Percentiles rank a stretch among this genome's conserved stretches.
Evolutionary conservation across 1,284 basidiomycete species (phyloP).

Genomic region (Irpex lacteus): DNA sequence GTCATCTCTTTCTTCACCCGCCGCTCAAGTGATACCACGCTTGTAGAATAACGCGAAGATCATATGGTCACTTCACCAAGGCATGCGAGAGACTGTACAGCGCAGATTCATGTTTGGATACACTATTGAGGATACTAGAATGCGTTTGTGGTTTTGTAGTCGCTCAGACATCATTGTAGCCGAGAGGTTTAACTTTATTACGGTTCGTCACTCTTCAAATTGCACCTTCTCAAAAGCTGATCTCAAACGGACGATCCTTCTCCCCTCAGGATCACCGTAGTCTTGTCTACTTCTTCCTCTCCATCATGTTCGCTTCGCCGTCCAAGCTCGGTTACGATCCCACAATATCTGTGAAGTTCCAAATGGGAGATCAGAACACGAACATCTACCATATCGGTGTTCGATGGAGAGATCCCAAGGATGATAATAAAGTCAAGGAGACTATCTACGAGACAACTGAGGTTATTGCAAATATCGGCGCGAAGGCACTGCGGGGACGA

Average conservation of each 20-base stretch:
- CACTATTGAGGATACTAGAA: slow-evolving; percentile 7
- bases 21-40: too few species aligned
- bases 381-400: slow-evolving; percentile 3
- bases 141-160: slow-evolving; percentile 10
- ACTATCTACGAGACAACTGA: not conserved
- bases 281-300: slow-evolving; percentile 4
- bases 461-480: not conserved
- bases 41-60: slow-evolving; percentile 9
- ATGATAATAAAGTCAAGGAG: not conserved
- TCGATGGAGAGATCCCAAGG: too few species aligned
- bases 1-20: too few species aligned
- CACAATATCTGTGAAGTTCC: not conserved
- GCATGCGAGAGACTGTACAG: slow-evolving; percentile 7
- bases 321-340: slow-evolving; percentile 7
- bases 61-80: not conserved
- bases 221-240: not conserved
- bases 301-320: not conserved
- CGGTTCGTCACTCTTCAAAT: not conserved
- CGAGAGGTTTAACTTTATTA: slow-evolving; percentile 9
- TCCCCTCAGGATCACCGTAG: not conserved
- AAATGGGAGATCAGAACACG: not conserved
- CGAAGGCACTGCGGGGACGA: not conserved
- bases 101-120: slow-evolving; percentile 8
- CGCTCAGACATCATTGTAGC: slow-evolving; percentile 7
- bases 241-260: not conserved